Percentiles rank a stretch among this genome's conserved stretches.
These are phyloP conservation scores for Aspergillus funiculosus DNA, from an alignment of 495 filamentous ascomycete genomes.

Conservation along the genomic window DNA sequence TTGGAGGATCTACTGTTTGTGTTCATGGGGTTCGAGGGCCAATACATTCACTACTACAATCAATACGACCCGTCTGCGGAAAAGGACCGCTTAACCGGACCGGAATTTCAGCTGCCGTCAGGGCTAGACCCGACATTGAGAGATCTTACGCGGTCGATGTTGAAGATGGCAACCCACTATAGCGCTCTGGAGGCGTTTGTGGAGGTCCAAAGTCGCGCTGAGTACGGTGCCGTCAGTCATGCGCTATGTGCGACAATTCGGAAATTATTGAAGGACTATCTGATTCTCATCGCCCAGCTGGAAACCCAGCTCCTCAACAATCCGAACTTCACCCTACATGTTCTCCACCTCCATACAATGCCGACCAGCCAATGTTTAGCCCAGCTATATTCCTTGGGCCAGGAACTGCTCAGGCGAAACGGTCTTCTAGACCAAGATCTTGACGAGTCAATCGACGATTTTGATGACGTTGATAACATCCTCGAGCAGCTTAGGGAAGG, in stretches of 20 bases:
- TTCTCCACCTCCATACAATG: slow-evolving; percentile 85
- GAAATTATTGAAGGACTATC: slow-evolving; percentile 85
- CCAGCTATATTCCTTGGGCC: slow-evolving; percentile 78
- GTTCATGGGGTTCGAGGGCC: slow-evolving; percentile 98
- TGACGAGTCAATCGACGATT: slow-evolving; percentile 76
- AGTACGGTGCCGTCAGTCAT: slow-evolving; percentile 95
- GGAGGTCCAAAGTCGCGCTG: slow-evolving; percentile 85
- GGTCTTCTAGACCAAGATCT: slow-evolving; percentile 79
- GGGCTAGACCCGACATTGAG: slow-evolving; percentile 87
- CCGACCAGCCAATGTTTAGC: slow-evolving; percentile 83
- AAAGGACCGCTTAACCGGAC: slow-evolving; percentile 78
- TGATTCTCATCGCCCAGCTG: slow-evolving; percentile 85
- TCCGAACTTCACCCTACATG: slow-evolving; percentile 79
- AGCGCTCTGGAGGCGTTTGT: slow-evolving; percentile 86
- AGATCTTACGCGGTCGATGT: slow-evolving; percentile 78
- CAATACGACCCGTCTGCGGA: slow-evolving; percentile 78
- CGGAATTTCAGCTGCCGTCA: slow-evolving; percentile 68
- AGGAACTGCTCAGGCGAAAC: slow-evolving; percentile 83
- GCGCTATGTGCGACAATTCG: slow-evolving; percentile 89
- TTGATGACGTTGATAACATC: slow-evolving; percentile 81
- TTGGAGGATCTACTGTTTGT: slow-evolving; percentile 89
- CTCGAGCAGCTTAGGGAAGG: slow-evolving; percentile 75
- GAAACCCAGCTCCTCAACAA: slow-evolving; percentile 88
- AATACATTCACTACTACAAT: slow-evolving; percentile 82
- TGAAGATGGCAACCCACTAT: slow-evolving; percentile 95